These are phyloP conservation scores for Suillus weaverae DNA, from an alignment of 768 basidiomycete species.

Conservation along the genomic window DNA sequence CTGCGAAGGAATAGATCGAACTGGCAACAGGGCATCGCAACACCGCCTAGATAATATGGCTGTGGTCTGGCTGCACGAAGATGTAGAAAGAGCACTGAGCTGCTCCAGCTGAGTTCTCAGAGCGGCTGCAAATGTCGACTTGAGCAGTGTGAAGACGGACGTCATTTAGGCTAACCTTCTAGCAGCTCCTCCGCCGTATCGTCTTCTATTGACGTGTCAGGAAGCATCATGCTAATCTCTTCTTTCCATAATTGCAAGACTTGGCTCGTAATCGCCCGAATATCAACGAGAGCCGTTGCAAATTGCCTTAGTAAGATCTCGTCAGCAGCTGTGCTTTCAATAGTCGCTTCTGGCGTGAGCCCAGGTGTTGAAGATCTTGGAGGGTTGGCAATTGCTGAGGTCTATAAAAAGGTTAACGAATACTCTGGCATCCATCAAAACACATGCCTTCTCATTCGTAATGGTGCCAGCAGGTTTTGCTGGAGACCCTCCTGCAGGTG, in stretches of 20 bases:
- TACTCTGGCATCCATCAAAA: background rate
- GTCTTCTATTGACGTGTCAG: constrained; percentile 37
- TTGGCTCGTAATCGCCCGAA: constrained; percentile 55
- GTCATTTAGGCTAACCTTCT: constrained; percentile 46
- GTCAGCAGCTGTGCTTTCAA: constrained; percentile 59
- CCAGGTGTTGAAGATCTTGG: constrained; percentile 56
- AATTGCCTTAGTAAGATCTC: constrained; percentile 67
- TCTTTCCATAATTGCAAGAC: constrained; percentile 64
- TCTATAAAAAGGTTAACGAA: background rate
- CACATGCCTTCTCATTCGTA: constrained; percentile 35
- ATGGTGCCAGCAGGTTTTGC: constrained; percentile 34
- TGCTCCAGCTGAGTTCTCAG: constrained; percentile 52
- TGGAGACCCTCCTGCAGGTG: constrained; percentile 39
- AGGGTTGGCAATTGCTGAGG: background rate
- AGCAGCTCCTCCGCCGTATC: constrained; percentile 36
- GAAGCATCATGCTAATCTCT: constrained; percentile 63
- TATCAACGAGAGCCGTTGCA: constrained; percentile 67
- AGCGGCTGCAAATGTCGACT: constrained; percentile 41
- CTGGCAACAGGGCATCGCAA: constrained; percentile 79
- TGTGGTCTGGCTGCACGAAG: constrained; percentile 64
- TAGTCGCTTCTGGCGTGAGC: constrained; percentile 45
- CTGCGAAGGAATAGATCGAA: constrained; percentile 87
- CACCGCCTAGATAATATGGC: constrained; percentile 76
- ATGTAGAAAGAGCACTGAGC: constrained; percentile 52
- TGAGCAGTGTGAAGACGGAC: constrained; percentile 2